A percentile compares a stretch with the other conserved stretches of the same genome.
phyloP scores from a whole-genome alignment of 2,329 filamentous ascomycete species.

The Aspergillus flavus region DNA sequence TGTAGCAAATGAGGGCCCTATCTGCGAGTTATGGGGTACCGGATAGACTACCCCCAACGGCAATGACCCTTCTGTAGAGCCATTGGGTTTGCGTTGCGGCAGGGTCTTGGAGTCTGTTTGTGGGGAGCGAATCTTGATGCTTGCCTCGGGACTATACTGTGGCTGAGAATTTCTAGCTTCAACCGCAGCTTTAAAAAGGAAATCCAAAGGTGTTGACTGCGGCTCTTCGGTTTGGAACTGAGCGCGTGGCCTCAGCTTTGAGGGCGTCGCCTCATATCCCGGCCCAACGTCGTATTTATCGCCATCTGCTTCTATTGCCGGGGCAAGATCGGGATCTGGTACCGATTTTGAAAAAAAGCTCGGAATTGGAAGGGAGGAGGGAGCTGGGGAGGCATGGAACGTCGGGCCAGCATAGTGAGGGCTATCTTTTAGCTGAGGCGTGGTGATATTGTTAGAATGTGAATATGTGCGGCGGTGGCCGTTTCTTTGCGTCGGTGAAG shows the following conservation, averaged over 20 bases:
- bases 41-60: conserved; percentile 68
- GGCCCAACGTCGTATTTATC: conserved; percentile 39
- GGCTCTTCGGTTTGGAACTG: conserved; percentile 44
- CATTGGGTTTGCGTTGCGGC: conserved; percentile 48
- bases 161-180: conserved; percentile 61
- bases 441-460: conserved; percentile 40
- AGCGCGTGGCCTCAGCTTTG: conserved; percentile 46
- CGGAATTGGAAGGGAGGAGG: conserved; percentile 85
- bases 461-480: conserved; percentile 38
- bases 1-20: conserved; percentile 70
- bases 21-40: conserved; percentile 53
- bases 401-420: conserved; percentile 80
- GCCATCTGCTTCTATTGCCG: conserved; percentile 42
- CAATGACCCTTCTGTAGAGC: conserved; percentile 61
- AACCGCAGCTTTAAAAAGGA: conserved; percentile 86
- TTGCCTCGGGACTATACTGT: conserved; percentile 45
- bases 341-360: conserved; percentile 81
- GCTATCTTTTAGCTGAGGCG: conserved; percentile 44
- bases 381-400: conserved; percentile 91
- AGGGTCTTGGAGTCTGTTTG: conserved; percentile 41
- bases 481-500: conserved; percentile 28
- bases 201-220: conserved; percentile 76
- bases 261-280: conserved; percentile 44
- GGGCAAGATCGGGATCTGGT: conserved; percentile 58
- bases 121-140: conserved; percentile 56